Conservation (phyloP, 441 rosid genomes). For the Lepidium campestre region DNA sequence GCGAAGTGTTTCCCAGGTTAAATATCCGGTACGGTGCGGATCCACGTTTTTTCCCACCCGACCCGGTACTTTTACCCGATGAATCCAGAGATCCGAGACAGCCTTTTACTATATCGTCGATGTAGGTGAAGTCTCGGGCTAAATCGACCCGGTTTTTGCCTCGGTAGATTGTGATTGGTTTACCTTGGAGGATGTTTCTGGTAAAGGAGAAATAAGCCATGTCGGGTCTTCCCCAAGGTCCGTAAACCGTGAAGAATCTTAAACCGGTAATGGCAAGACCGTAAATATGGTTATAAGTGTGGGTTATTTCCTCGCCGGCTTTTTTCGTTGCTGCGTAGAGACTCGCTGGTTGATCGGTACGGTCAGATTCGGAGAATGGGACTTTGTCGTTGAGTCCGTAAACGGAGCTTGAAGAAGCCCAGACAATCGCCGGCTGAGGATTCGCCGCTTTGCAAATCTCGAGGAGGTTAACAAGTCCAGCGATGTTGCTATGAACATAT, state of each 20-base stretch:
- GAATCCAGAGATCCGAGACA: conserved; percentile 78
- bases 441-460: conserved; percentile 73
- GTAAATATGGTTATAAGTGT: conserved; percentile 87
- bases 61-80: conserved; percentile 75
- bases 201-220: conserved; percentile 93
- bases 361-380: conserved; percentile 75
- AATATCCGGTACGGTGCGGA: conserved; percentile 74
- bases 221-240: conserved; percentile 95
- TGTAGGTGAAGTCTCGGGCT: conserved; percentile 89
- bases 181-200: conserved; percentile 71
- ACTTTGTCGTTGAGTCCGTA: conserved; percentile 76
- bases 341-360: conserved; percentile 84
- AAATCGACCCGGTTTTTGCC: conserved; percentile 73
- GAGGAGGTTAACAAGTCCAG: conserved; percentile 72
- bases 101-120: conserved; percentile 86
- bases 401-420: conserved; percentile 95
- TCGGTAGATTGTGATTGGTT: conserved; percentile 73
- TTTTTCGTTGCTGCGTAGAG: conserved; percentile 92
- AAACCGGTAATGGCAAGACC: conserved; percentile 85
- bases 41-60: conserved; percentile 77
- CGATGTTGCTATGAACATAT: conserved; percentile 76
- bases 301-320: conserved; percentile 90
- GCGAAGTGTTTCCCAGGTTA: conserved; percentile 83
- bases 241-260: conserved; percentile 88
- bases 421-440: conserved; percentile 84